Evolutionary conservation across 192 early-diverging fungal species (phyloP).

Genomic region (Coemansia guatemalensis): DNA sequence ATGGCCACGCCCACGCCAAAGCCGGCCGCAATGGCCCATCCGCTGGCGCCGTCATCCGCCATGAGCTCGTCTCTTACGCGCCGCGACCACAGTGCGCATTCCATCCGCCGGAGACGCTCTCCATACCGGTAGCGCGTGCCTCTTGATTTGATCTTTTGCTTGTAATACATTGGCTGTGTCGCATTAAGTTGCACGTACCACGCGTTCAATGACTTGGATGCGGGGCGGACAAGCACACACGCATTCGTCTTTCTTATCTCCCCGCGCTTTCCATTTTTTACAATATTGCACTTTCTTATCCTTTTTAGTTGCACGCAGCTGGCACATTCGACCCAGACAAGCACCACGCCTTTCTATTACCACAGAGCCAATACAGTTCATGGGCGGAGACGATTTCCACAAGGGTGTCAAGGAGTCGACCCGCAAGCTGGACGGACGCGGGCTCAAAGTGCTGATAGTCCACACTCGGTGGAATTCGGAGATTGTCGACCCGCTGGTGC

Average conservation of each 20-base stretch:
- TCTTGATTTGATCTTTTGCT: not conserved
- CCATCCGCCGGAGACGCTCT: not conserved
- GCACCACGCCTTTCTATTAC: not conserved
- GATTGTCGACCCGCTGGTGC: slow-evolving; percentile 83
- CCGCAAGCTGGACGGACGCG: slow-evolving; percentile 61
- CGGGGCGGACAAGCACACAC: not conserved
- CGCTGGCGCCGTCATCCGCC: slow-evolving; percentile 8
- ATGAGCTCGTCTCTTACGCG: not conserved
- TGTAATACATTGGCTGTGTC: not conserved
- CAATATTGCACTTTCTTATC: not conserved
- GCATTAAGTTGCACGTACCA: not conserved
- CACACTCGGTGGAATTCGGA: slow-evolving; percentile 93
- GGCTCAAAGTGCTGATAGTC: slow-evolving; percentile 73
- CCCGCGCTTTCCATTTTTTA: not conserved
- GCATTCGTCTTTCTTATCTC: too few species aligned
- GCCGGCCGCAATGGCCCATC: slow-evolving; percentile 3
- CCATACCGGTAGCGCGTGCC: slow-evolving; percentile 4
- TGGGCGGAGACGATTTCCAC: slow-evolving; percentile 61
- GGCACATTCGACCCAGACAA: not conserved
- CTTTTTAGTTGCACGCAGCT: not conserved
- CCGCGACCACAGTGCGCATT: slow-evolving; percentile 5
- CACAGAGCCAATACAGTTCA: not conserved
- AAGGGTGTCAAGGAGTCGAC: slow-evolving; percentile 69
- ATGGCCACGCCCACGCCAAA: slow-evolving; percentile 21
- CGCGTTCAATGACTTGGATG: too few species aligned